Base-by-base conservation (phyloP, 192 early-diverging fungal species). In the Podochytrium sp. region DNA sequence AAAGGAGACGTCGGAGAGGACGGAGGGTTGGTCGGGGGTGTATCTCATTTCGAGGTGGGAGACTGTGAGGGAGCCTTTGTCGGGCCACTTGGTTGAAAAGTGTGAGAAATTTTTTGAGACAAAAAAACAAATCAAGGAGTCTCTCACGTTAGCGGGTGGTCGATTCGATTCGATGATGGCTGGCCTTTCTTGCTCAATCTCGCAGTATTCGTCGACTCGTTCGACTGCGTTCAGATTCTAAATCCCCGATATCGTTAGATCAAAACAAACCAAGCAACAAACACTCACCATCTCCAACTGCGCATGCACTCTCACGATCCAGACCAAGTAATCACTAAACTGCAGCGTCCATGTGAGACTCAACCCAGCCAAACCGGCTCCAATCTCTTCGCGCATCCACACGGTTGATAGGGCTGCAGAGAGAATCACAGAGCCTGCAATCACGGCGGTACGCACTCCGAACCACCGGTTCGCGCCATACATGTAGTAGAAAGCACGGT, bases 361-460 rank as follows among this genome's bases (percentile, higher is more conserved):
- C 66, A 99, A 85, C 52, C 93, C 97, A 40, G 95, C 93, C 76
- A 92, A 78, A 2, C 95, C 95, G 0, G 96, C 87, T 60, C 91
- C 90, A 51, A 98, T 85, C 12, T 38, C 71, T 55, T 84, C 81
- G 29, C 83, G 91, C 39, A 72, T 56, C 6, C 81, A 42, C 2
- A 83, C 50, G 2, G 78, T 79, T 4, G 65, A 74, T 12, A 80
- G 43, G 7, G 75, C 75, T 2, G 65, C 23, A 42, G 14, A 41
- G 35, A 75, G 47, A 62, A 79, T 92, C 76, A 96, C 93, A 85
- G 78, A 30, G 89, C 76, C 66, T 90, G 91, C 56, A 92, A 90
- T 56, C 91, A 87, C 63, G 85, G 86, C 72, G 86, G 90, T 94
- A 80, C 77, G 91, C 84, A 80, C 43, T 27, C 78, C 74, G 18